phyloP scores from a whole-genome alignment of 2,329 filamentous ascomycete genomes.

The Epichloe scottii region DNA sequence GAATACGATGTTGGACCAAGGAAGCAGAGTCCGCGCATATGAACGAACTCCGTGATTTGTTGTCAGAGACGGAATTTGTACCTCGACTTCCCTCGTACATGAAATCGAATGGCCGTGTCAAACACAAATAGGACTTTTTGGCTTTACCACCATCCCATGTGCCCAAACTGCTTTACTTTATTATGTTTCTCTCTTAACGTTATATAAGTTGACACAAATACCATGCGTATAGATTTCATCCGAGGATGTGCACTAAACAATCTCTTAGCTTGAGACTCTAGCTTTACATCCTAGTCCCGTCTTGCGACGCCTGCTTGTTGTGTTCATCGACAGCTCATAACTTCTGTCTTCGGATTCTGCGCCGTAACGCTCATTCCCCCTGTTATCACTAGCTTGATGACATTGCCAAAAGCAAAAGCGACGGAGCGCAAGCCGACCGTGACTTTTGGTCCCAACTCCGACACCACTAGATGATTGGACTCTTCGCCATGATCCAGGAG shows the following conservation, averaged over 20 bases:
- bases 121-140: too few species aligned
- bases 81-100: too few species aligned
- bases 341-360: slow-evolving; percentile 18
- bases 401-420: slow-evolving; percentile 59
- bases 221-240: not conserved
- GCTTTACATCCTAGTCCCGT: slow-evolving; percentile 12
- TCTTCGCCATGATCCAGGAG: slow-evolving; percentile 29
- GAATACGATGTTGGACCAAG: too few species aligned
- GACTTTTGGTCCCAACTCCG: slow-evolving; percentile 51
- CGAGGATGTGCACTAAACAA: not conserved
- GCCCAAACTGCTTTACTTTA: too few species aligned
- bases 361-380: slow-evolving; percentile 52
- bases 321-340: slow-evolving; percentile 20
- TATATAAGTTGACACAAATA: not conserved
- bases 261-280: slow-evolving; percentile 7
- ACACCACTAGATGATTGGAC: slow-evolving; percentile 48
- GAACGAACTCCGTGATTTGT: too few species aligned
- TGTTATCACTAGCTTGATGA: slow-evolving; percentile 57
- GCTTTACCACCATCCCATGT: too few species aligned
- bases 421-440: slow-evolving; percentile 51
- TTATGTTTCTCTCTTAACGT: not conserved
- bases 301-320: slow-evolving; percentile 28
- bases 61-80: too few species aligned
- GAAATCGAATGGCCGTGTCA: too few species aligned
- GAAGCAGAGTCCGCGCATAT: too few species aligned